Base-by-base conservation (phyloP, 345 rosid species). In the Mallotus nudiflorus region DNA sequence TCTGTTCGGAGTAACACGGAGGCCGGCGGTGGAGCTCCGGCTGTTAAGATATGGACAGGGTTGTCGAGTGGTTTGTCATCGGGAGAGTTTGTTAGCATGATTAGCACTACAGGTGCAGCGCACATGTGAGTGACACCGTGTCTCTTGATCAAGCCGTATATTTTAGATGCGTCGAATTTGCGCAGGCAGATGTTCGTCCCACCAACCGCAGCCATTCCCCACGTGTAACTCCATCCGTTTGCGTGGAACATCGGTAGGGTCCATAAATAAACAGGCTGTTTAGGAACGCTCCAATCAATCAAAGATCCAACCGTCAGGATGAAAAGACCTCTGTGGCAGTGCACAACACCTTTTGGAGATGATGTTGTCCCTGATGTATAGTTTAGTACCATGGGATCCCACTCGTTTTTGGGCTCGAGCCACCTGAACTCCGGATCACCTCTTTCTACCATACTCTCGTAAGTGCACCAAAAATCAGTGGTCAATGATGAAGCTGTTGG, bases 121-220 rank as follows among this genome's bases (percentile, higher is more conserved):
- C 79, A 69, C 79, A 75, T 75, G 79, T 75, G 79, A 51, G 74
- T 75, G 66, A 75, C 66, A 0, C 71, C 44, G 66, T 69, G 75
- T 15, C 48, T 15, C 1, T 65, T 48, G 67, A 75, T 75, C 66
- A 75, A 52, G 35, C 37, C 65, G 66, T 35, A 65, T 55, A 65
- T 65, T 0, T 60, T 65, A 0, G 71, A 9, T 2, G 44, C 74
- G n/a, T 69, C 74, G 20, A 75, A 22, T 75, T n/a, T 57, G 0
- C 79, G 71, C 9, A 70, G 39, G 24, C 79, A 75, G 24, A 75
- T 42, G 12, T 70, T 75, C 70, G 67, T 70, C 56, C 75, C 79
- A 49, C 79, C 79, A 16, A 75, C 56, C 0, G 66, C 71, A 0
- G 71, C 79, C 44, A 75, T 69, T 0, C 75, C 79, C 79, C 79